These are phyloP conservation scores for Xylaria palmicola DNA, from an alignment of 495 filamentous ascomycete genomes.

Conservation along the genomic window DNA sequence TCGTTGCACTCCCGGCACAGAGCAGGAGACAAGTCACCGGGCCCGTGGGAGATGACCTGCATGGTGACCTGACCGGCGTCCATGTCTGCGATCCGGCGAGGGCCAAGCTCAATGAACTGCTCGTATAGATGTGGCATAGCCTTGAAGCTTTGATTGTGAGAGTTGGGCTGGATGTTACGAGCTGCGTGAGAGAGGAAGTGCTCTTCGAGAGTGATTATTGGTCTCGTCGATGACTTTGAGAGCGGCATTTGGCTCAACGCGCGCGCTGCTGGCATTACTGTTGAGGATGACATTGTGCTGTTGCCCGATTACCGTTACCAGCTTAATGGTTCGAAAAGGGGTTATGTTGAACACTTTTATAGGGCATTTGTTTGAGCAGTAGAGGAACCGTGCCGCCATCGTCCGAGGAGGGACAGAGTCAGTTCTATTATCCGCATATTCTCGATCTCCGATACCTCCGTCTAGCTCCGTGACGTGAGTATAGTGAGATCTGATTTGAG, in stretches of 20 bases:
- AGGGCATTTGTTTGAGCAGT: background rate
- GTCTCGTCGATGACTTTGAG: slow-evolving; percentile 3
- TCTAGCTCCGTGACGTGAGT: background rate
- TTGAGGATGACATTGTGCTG: background rate
- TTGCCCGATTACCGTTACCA: background rate
- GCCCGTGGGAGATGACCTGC: slow-evolving; percentile 58
- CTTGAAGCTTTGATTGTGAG: slow-evolving; percentile 24
- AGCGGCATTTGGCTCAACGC: too few relatives aligned
- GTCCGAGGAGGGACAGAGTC: background rate
- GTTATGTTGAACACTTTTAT: too few relatives aligned
- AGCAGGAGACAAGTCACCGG: slow-evolving; percentile 28
- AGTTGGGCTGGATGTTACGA: slow-evolving; percentile 7
- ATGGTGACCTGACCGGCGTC: slow-evolving; percentile 48
- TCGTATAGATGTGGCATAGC: slow-evolving; percentile 19
- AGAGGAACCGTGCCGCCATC: background rate
- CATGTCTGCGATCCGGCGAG: slow-evolving; percentile 51
- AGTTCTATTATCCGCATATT: too few relatives aligned
- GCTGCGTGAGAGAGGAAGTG: slow-evolving; percentile 51
- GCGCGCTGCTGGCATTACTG: background rate
- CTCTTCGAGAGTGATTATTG: slow-evolving; percentile 60
- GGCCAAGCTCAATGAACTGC: slow-evolving; percentile 5
- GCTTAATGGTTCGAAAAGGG: too few relatives aligned
- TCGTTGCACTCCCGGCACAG: slow-evolving; percentile 42
- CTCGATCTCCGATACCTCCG: background rate
- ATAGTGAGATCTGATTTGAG: background rate